A percentile compares a stretch with the other conserved stretches of the same genome.
Evolutionary conservation across 139 green algal species (phyloP).

Genomic region (Tetraselmis striata): DNA sequence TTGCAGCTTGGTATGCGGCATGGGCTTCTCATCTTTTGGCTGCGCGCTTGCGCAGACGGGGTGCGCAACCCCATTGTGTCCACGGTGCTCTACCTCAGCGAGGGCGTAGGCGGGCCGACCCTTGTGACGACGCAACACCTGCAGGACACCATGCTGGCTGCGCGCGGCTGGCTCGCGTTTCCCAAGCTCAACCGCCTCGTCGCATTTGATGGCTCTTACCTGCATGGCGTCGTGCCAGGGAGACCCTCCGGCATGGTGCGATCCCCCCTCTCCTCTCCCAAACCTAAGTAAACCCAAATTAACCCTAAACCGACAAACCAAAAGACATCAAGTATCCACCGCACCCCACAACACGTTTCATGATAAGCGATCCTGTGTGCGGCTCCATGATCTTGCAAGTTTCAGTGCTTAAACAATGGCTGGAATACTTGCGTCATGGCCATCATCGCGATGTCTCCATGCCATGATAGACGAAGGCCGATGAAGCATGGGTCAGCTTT

Average conservation of each 20-base stretch:
- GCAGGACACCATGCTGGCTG: slow-evolving; percentile 21
- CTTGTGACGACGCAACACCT: slow-evolving; percentile 44
- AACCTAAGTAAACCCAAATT: background rate
- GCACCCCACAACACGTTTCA: background rate
- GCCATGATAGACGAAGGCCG: no score
- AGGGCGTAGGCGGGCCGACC: slow-evolving; percentile 41
- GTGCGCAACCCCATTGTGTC: slow-evolving; percentile 40
- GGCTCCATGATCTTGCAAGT: no score
- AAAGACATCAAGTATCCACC: background rate
- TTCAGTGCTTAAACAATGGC: background rate
- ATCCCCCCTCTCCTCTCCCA: no score
- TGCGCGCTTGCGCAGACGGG: no score
- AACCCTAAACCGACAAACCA: no score
- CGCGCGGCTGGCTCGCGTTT: slow-evolving; percentile 34
- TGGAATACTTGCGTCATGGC: no score
- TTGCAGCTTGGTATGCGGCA: no score
- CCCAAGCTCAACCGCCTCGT: slow-evolving; percentile 22
- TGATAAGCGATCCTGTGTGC: background rate
- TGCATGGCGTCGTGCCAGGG: slow-evolving; percentile 34
- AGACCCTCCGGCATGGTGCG: no score
- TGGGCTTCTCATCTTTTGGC: no score
- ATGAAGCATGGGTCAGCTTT: no score
- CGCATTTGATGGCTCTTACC: slow-evolving; percentile 36
- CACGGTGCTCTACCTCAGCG: slow-evolving; percentile 32
- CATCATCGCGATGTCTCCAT: no score